Evolutionary conservation across 805 yeast species (phyloP), one percentile per base, ranked within the genome.

Genomic region (Yamadazyma sp.): DNA sequence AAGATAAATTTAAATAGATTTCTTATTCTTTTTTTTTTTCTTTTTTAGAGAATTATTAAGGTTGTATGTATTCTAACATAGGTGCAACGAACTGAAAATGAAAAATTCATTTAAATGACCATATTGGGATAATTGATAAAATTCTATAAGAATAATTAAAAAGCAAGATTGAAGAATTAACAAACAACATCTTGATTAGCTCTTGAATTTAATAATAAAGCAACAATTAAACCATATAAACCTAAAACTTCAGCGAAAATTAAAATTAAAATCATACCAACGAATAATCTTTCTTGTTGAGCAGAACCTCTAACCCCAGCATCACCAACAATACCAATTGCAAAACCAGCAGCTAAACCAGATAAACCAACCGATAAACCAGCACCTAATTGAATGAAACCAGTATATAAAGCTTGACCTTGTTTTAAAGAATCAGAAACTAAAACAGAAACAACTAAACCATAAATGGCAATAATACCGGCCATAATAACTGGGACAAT

Each of bases 401-500:
- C 98, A 56, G 86, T 85, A 67, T 86, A 93, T 38, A 93, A 66
- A 3, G 96, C 94, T 70, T 89, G 96, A 53, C 78, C 74, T 69
- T 89, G 97, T 56, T 79, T 80, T 56, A 91, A 77, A 34, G 91
- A 80, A 55, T 86, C 93, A 37, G 96, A 83, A 46, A 91, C 91
- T 61, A 91, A 78, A 47, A 91, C 98, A 17, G 96, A 85, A 42
- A 91, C 97, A 46, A 91, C 98, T 59, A 91, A 73, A 40, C 98
- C 98, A 65, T 91, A 91, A 71, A 91, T 89, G 70, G 98, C 96
- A 71, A 91, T 88, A 60, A 91, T 91, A 91, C 98, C 98, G 48
- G 98, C 97, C 97, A 91, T 91, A 71, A 91, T 80, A 53, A 93
- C 97, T 47, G 98, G 98, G 44, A 91, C 95, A 55, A 89, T 82